These are phyloP conservation scores for Arthrocladium fulminans DNA, from an alignment of 2,329 filamentous ascomycete genomes.

Conservation along the genomic window DNA sequence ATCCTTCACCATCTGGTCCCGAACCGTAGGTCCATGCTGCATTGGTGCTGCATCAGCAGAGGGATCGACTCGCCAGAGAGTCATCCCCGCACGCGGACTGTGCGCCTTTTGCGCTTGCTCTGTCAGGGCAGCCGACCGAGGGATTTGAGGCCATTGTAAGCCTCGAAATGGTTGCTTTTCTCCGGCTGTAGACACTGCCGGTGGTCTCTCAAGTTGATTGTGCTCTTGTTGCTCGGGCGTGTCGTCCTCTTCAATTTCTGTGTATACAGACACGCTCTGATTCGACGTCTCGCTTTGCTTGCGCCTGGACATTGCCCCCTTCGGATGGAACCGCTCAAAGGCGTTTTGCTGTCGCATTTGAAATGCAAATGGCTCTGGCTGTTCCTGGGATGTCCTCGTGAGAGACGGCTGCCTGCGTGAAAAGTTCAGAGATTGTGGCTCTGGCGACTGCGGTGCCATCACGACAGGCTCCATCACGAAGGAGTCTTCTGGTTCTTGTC, in stretches of 20 bases:
- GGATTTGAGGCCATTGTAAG: slow-evolving; percentile 9
- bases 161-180: slow-evolving; percentile 2
- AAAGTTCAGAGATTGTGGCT: slow-evolving; percentile 2
- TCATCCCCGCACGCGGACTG: slow-evolving; percentile 3
- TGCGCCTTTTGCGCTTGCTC: slow-evolving; percentile 2
- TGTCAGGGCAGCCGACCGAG: neutral
- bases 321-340: neutral
- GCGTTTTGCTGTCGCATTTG: neutral
- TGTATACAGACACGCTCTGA: slow-evolving; percentile 1
- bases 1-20: neutral
- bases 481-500: neutral
- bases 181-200: neutral
- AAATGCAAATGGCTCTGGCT: neutral
- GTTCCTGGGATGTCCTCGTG: slow-evolving; percentile 4
- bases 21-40: neutral
- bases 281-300: slow-evolving; percentile 2
- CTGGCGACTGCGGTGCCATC: neutral
- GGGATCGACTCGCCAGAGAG: neutral
- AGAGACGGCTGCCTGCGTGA: slow-evolving; percentile 3
- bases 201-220: neutral
- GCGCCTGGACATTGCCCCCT: neutral
- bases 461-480: neutral
- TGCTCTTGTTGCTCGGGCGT: slow-evolving; percentile 7
- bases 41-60: neutral
- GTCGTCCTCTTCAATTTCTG: slow-evolving; percentile 7